Base-by-base conservation (phyloP, 1,284 basidiomycete species). In the Abortiporus biennis region DNA sequence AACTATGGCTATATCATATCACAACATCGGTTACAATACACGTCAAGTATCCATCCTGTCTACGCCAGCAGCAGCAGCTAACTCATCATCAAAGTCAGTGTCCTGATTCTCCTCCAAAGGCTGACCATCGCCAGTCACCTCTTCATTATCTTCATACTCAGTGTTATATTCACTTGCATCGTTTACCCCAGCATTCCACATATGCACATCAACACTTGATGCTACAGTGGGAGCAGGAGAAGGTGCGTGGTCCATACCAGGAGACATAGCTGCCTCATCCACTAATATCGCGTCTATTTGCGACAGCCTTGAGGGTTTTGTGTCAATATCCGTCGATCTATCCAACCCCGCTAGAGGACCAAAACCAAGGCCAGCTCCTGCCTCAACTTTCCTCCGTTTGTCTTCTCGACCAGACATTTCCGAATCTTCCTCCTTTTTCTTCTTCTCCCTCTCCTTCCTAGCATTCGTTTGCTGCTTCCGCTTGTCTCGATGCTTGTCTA, bases 181-280 rank as follows among this genome's bases (percentile, higher is more conserved):
- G 34, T 49, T 43, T 15, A 50, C 54, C 36, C 47, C 51, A 20
- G 47, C 53, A 6, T 49, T 27, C 16, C 52, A 54, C 3, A 53
- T 49, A 30, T 49, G 51, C 16, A 54, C 51, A 35, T 77, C 75
- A 13, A 66, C 64, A 43, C 66, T 69, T 12, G 75, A 78, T 13
- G 64, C 59, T 38, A 62, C 62, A 1, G 73, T 74, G 15, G 71
- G 73, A 25, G 71, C 69, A 21, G 76, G 76, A 2, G 77, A 78
- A 44, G 69, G 58, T 3, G 54, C 48, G 23, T 58, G 61, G 42
- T 66, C 59, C 43, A 48, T 46, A 17, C 34, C 52, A 45, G 37
- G 43, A 24, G 36, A 35, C 41, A 41, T 30, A 32, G 33, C 36
- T 30, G 23, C 17, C 16, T 35, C 29, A 9, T 29, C 19, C n/a